Base-by-base conservation (phyloP, 805 yeast genomes). In the Wickerhamomyces silvicola region DNA sequence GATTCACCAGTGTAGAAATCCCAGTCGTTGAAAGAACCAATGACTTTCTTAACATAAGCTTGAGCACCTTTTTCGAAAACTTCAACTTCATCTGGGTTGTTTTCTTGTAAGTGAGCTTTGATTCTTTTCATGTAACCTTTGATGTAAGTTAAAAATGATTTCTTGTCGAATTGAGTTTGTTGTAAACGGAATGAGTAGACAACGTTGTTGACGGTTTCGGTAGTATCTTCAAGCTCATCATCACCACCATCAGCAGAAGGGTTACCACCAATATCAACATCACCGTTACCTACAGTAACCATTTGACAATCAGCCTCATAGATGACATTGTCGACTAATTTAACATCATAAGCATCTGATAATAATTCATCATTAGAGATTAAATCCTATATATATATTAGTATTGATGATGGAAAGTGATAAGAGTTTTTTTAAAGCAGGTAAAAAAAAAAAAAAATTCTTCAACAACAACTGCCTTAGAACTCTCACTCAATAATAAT, bases 1-100 rank as follows among this genome's bases (percentile, higher is more conserved):
- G 95, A 83, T 75, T 90, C 97, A 76, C 98, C 97, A 53, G 96
- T 90, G 88, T 70, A 92, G 78, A 92, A 92, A 64, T 92, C 98
- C 94, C 94, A 92, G 79, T 92, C 98, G 63, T 81, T 82, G 92
- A 92, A 92, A 68, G 88, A 81, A 58, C 79, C 82, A 57, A 92
- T 66, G 50, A 92, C 81, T 78, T 92, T 92, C 85, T 92, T 92
- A 69, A 84, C 94, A 78, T 88, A 92, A 54, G 84, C 68, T 54
- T 79, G 75, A 55, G 98, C 98, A 66, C 97, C 97, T 77, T 92
- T 90, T 79, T 90, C 97, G 68, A 92, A 92, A 49, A 65, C 68
- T 59, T 81, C 79, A 54, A 92, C 77, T 57, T 71, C 73, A 30
- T 90, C 97, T 60, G 98, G 97, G 70, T 76, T 66, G 50, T 72